Evolutionary conservation across 1,139 yeast species (phyloP), one percentile per base, ranked within the genome.

Genomic region (Tardiomyces blankii): DNA sequence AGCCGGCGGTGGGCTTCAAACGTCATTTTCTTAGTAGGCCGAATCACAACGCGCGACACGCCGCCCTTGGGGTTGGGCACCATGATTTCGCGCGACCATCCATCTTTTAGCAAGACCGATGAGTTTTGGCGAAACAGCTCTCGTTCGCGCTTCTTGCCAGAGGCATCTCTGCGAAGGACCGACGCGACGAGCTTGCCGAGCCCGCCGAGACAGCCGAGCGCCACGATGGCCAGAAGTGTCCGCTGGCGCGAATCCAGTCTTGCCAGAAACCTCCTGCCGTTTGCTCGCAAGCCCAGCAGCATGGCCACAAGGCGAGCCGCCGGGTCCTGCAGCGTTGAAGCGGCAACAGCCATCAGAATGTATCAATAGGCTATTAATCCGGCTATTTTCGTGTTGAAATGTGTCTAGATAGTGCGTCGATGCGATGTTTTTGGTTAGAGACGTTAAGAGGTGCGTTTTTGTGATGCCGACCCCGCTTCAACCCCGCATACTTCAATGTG

Each of bases 1-100:
- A 77, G 61, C 48, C 81, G 72, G 58, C 79, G 74, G 60, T 82
- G 88, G 5, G 83, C 82, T 46, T 85, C 88, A 58, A 79, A 80
- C 48, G 69, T 73, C 55, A 77, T 83, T 50, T 67, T 60, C 53
- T 75, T 74, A 2, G 83, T 77, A 38, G 77, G 77, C n/a, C 78
- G 74, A 14, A 82, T 73, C 33, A 72, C 71, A 35, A 82, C 75
- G 40, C 77, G 64, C 18, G 74, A 61, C 46, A 68, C 69, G 16
- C 74, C 72, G 30, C 62, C 59, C 46, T 69, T 67, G 25, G 25
- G 25, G 57, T 49, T 47, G 12, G 54, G 53, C 6, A 50, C 52
- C 51, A 50, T 46, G 12, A 50, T 40, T 28, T 45, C 48, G 2
- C 49, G 41, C 38, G 42, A 14, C 39, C 39, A 35, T 5, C 39